Evolutionary conservation across 208 protist species (phyloP).

Genomic region (Trypanosoma cruzi): DNA sequence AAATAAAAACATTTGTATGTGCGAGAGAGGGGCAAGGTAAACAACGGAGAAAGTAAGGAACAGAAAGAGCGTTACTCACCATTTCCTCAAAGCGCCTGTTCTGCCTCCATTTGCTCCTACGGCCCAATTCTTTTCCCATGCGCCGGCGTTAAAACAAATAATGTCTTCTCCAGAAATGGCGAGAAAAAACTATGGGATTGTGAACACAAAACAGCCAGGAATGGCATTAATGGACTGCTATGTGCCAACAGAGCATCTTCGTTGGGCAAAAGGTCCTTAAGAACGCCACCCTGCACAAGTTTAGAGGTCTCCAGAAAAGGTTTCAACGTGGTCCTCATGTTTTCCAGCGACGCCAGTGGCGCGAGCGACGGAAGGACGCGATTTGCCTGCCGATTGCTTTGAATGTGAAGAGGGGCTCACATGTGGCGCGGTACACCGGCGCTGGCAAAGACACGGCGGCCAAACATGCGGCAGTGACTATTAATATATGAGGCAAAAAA

Average conservation of each 20-base stretch:
- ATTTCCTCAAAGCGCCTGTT: not conserved
- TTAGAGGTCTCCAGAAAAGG: not conserved
- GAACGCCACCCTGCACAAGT: not conserved
- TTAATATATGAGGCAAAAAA: not conserved
- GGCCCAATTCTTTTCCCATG: not conserved
- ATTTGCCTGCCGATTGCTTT: constrained; percentile 53
- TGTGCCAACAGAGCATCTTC: not conserved
- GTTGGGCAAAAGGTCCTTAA: not conserved
- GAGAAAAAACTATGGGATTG: constrained; percentile 1
- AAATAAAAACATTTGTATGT: too few relatives aligned
- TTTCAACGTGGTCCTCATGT: not conserved
- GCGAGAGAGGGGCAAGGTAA: too few relatives aligned
- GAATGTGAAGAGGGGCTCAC: constrained; percentile 73
- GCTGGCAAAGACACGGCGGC: constrained; percentile 81
- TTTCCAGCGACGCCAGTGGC: constrained; percentile 29
- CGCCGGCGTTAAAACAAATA: not conserved
- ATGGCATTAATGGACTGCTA: not conserved
- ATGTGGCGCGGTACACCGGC: constrained; percentile 64
- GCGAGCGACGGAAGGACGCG: constrained; percentile 67
- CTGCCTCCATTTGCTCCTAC: not conserved
- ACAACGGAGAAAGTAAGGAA: too few relatives aligned
- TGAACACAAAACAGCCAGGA: not conserved
- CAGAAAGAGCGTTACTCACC: too few relatives aligned
- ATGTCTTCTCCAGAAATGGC: constrained; percentile 8
- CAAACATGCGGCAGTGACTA: constrained; percentile 57